A percentile compares a stretch with the other conserved stretches of the same genome.
Evolutionary conservation across 495 filamentous ascomycete genomes (phyloP).

Genomic region (Aspergillus egyptiacus): DNA sequence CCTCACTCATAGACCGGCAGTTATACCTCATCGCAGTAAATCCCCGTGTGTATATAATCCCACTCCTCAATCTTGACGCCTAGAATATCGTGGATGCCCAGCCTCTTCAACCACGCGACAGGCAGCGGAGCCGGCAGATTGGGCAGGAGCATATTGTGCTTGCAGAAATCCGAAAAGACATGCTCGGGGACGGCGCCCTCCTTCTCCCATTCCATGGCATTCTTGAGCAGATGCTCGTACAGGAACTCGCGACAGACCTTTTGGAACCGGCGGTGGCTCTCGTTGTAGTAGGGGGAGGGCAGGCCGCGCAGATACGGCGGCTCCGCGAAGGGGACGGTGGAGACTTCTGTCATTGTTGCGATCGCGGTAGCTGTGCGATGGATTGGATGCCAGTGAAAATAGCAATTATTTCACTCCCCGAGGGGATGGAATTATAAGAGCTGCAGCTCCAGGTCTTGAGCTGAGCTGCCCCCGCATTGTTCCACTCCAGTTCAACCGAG

Average conservation of each 20-base stretch:
- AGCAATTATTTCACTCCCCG: too few species aligned
- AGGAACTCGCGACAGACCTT: slow-evolving; percentile 60
- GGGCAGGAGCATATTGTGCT: slow-evolving; percentile 58
- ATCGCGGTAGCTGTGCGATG: too few species aligned
- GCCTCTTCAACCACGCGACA: slow-evolving; percentile 56
- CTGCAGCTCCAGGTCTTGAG: neutral
- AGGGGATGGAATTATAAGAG: neutral
- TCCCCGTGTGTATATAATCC: slow-evolving; percentile 64
- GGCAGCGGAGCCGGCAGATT: slow-evolving; percentile 62
- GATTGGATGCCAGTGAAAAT: too few species aligned
- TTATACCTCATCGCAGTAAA: slow-evolving; percentile 58
- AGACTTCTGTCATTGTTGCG: slow-evolving; percentile 34
- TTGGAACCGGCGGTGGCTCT: slow-evolving; percentile 58
- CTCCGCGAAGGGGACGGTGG: slow-evolving; percentile 63
- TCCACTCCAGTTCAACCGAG: neutral
- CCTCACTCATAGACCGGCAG: neutral
- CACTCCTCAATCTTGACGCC: slow-evolving; percentile 71
- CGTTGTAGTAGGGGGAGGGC: slow-evolving; percentile 63
- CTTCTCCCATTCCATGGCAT: slow-evolving; percentile 63
- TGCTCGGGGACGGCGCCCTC: slow-evolving; percentile 54
- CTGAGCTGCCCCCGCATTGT: too few species aligned
- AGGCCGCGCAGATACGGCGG: slow-evolving; percentile 65
- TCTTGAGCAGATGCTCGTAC: slow-evolving; percentile 49
- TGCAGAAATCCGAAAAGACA: slow-evolving; percentile 56
- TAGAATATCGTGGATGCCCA: slow-evolving; percentile 59